Evolutionary conservation across 2,329 filamentous ascomycete species (phyloP), one percentile per base, ranked within the genome.

Genomic region (Sordariomycetes sp.): DNA sequence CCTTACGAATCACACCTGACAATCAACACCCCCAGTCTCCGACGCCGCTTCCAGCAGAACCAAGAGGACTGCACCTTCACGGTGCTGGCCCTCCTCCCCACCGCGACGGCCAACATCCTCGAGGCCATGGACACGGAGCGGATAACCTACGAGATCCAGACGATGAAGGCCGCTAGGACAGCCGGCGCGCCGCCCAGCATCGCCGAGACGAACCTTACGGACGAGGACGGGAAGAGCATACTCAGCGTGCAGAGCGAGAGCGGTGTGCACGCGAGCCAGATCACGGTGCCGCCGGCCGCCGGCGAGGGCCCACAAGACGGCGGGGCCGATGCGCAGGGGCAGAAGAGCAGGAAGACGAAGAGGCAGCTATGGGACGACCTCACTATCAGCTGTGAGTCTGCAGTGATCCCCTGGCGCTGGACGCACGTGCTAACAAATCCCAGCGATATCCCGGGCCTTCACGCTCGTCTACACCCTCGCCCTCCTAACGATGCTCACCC

Each of bases 1-100:
- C 60, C 25, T 32, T 36, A 35, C 48, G 17, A 22, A 13, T 8
- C 8, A 25, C 17, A 8, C 22, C 22, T 20, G 32, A 13, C 54
- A 34, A 20, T 28, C 36, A 28, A 24, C 63, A 56, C 65, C 59
- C 28, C 53, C 52, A 97, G 92, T 71, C 81, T 99, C 60, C 90
- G 91, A 55, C 87, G 94, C 59, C 88, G 94, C 67, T 99, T 99
- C 73, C 90, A 97, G 70, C 94, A 99, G 72, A 99, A 99, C 71
- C 94, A 99, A 69, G 92, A 96, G 69, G 94, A 99, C 72, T 99
- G 94, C 73, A 96, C 92, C 53, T 96, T 95, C 69, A 99, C 94
- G 42, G 90, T 97, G 52, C 84, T 97, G n/a, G 94, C 92, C 34
- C 83, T 99, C 57, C 80, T 99, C 10, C 94, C 94, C 4, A 95